Conservation (phyloP, 2,329 filamentous ascomycete genomes). For the Aureobasidium sp. region DNA sequence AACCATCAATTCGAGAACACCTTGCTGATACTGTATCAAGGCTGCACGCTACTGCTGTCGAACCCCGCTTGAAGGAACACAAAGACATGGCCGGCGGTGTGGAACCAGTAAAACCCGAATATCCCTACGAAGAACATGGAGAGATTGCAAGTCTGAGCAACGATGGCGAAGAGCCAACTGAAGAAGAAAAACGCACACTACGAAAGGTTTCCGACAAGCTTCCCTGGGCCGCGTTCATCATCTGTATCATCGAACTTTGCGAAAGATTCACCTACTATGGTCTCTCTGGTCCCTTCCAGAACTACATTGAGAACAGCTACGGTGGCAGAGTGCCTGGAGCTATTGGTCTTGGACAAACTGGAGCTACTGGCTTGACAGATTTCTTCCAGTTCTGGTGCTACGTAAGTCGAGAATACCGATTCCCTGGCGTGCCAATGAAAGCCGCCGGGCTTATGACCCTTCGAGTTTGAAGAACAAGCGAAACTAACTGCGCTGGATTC, state of each 20-base stretch:
- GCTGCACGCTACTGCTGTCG: slow-evolving; percentile 12
- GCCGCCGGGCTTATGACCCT: too few relatives aligned
- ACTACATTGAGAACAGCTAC: slow-evolving; percentile 39
- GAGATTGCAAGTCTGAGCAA: slow-evolving; percentile 14
- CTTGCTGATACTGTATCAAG: background rate
- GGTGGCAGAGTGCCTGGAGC: slow-evolving; percentile 32
- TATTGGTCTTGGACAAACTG: slow-evolving; percentile 33
- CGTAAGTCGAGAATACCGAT: too few relatives aligned
- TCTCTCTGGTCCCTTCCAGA: slow-evolving; percentile 40
- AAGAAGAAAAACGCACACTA: slow-evolving; percentile 34
- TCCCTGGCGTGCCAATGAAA: too few relatives aligned
- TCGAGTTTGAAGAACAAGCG: too few relatives aligned
- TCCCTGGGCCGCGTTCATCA: slow-evolving; percentile 38
- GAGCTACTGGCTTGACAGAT: slow-evolving; percentile 37
- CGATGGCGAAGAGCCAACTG: slow-evolving; percentile 32
- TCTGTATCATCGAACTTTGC: slow-evolving; percentile 42
- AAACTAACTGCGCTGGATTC: too few relatives aligned
- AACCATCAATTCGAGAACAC: background rate
- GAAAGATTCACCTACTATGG: slow-evolving; percentile 40
- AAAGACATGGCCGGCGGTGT: slow-evolving; percentile 13
- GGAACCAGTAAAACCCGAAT: slow-evolving; percentile 6
- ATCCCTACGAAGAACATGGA: background rate
- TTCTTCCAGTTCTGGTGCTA: slow-evolving; percentile 44
- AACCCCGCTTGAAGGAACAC: slow-evolving; percentile 1
- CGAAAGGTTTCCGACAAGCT: slow-evolving; percentile 39